phyloP scores from a whole-genome alignment of 202 grass and related monocot species.

The Hordeum pubiflorum region DNA sequence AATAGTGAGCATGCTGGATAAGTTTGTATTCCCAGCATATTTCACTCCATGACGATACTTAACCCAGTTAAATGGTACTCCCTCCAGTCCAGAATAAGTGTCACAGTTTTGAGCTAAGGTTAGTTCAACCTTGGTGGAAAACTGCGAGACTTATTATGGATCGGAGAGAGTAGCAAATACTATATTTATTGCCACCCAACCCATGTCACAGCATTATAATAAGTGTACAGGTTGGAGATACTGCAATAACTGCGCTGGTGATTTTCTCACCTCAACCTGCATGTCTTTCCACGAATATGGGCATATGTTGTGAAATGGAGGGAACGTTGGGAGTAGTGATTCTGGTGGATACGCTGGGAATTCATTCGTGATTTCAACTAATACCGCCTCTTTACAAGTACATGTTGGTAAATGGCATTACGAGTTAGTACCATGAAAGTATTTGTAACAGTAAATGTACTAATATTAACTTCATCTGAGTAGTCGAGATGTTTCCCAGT shows the following conservation, averaged over 20 bases:
- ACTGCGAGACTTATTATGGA: too few species aligned
- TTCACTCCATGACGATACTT: neutral
- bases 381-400: neutral
- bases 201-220: neutral
- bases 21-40: neutral
- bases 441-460: too few species aligned
- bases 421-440: neutral
- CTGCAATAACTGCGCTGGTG: neutral
- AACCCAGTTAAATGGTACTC: neutral
- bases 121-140: too few species aligned
- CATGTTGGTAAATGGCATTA: neutral
- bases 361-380: neutral
- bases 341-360: neutral
- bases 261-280: neutral
- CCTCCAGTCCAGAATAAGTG: too few species aligned
- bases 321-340: neutral
- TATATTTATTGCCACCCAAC: neutral
- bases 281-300: neutral
- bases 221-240: neutral
- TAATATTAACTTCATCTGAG: neutral
- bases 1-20: neutral
- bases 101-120: too few species aligned
- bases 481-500: neutral
- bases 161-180: neutral
- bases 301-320: neutral